Base-by-base conservation (phyloP, 257 asterid genomes). In the Eustoma russellianum region DNA sequence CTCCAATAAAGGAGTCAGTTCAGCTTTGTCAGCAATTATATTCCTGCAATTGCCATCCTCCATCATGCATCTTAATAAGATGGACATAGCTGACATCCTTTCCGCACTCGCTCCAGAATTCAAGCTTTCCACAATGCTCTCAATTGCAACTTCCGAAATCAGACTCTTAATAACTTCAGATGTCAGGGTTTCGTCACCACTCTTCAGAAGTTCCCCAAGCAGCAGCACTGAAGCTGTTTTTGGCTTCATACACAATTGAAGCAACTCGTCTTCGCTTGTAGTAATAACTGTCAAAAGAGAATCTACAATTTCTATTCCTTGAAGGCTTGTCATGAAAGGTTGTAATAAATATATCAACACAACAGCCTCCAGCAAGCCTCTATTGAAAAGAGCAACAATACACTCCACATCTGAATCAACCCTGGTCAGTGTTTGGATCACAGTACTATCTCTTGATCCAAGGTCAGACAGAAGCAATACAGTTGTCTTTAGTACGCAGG, bases 11-110 rank as follows among this genome's bases (percentile, higher is more conserved):
- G 69, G 66, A 13, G 69, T 66, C 28, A 88, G 41, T 53, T 80
- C 81, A 15, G 78, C 83, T 54, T 80, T 82, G 49, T 78, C 77
- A 53, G 84, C 86, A 53, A 88, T 74, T 1, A 66, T 51, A 35
- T 78, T 84, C 79, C 95, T 74, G 68, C 91, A 76, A 66, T 77
- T 74, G 3, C 96, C 96, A 58, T 88, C 90, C 64, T 66, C 86
- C 61, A 61, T 33, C 68, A 88, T 73, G 77, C 93, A 84, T 53
- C 90, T 88, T 67, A 75, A 61, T 70, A 88, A 64, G n/a, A 84
- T 75, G 64, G 74, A 60, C 38, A 80, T 71, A 51, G 83, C 90
- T 17, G 73, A 83, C 43, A 65, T 62, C 65, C 78, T 79, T 62
- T 88, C 88, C 33, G 79, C 83, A 10, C 61, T 63, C 5, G 52